Percentiles rank a stretch among this genome's conserved stretches.
phyloP scores from a whole-genome alignment of 1,284 basidiomycete species.

The Takashimella tepidaria region DNA sequence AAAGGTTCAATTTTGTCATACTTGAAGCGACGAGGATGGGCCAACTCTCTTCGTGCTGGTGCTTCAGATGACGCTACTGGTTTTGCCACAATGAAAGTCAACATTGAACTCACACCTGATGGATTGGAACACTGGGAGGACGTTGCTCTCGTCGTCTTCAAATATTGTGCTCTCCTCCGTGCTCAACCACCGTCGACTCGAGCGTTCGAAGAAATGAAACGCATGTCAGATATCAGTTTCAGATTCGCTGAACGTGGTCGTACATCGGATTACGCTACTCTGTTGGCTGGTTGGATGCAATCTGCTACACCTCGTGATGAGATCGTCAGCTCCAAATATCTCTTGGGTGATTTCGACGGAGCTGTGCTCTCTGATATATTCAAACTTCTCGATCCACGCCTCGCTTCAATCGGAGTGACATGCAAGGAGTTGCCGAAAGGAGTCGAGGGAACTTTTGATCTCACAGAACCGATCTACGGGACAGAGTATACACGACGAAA shows the following conservation, averaged over 20 bases:
- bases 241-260: conserved; percentile 79
- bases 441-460: conserved; percentile 58
- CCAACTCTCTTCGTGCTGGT: conserved; percentile 71
- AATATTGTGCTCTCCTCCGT: conserved; percentile 79
- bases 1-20: conserved; percentile 88
- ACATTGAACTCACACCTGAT: conserved; percentile 72
- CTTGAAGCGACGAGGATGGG: conserved; percentile 89
- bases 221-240: conserved; percentile 73
- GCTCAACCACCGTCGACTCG: conserved; percentile 62
- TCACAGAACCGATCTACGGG: conserved; percentile 75
- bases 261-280: conserved; percentile 75
- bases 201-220: conserved; percentile 73
- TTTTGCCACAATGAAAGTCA: conserved; percentile 85
- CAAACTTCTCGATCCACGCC: conserved; percentile 59
- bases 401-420: conserved; percentile 46
- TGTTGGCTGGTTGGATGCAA: conserved; percentile 69
- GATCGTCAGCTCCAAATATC: conserved; percentile 66
- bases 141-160: conserved; percentile 69
- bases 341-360: conserved; percentile 74
- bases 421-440: conserved; percentile 57
- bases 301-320: conserved; percentile 65
- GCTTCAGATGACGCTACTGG: conserved; percentile 62
- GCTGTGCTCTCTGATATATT: conserved; percentile 58
- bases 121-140: conserved; percentile 78
- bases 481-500: conserved; percentile 70